phyloP scores from a whole-genome alignment of 1,139 yeast species.

The Candida sanyaensis region DNA sequence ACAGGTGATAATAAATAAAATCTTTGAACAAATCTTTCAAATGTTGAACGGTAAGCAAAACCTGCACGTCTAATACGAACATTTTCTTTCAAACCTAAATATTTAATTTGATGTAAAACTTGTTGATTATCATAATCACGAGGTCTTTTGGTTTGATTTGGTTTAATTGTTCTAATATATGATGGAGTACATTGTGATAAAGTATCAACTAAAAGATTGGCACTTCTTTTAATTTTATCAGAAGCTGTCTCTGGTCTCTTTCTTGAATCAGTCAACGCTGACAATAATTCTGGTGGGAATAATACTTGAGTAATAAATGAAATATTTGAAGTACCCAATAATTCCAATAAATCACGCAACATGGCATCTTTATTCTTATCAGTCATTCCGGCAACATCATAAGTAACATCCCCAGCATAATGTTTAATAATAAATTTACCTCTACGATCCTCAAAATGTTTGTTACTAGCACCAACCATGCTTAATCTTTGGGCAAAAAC shows the following conservation, averaged over 20 bases:
- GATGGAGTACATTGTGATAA: slow-evolving; percentile 90
- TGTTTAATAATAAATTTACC: slow-evolving; percentile 90
- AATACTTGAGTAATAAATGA: slow-evolving; percentile 58
- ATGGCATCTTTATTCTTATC: slow-evolving; percentile 96
- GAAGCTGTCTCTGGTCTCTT: slow-evolving; percentile 97
- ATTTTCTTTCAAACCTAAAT: slow-evolving; percentile 94
- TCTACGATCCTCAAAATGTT: slow-evolving; percentile 88
- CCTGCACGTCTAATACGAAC: slow-evolving; percentile 99
- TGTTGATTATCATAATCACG: slow-evolving; percentile 86
- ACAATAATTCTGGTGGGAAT: slow-evolving; percentile 68
- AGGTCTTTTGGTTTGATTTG: slow-evolving; percentile 92
- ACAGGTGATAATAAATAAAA: slow-evolving; percentile 84
- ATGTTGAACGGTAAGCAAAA: slow-evolving; percentile 96
- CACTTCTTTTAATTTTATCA: slow-evolving; percentile 90
- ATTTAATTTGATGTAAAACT: slow-evolving; percentile 93
- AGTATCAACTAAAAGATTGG: slow-evolving; percentile 87
- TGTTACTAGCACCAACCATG: slow-evolving; percentile 73
- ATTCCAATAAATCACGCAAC: slow-evolving; percentile 82
- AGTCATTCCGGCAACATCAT: slow-evolving; percentile 88
- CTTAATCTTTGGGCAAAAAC: slow-evolving; percentile 92
- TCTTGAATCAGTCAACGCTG: slow-evolving; percentile 69
- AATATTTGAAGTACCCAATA: slow-evolving; percentile 72
- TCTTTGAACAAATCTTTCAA: slow-evolving; percentile 96
- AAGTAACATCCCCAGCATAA: slow-evolving; percentile 98
- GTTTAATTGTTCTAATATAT: slow-evolving; percentile 96